Evolutionary conservation across 2,329 filamentous ascomycete species (phyloP), one percentile per base, ranked within the genome.

Genomic region (Alternaria gaisen): DNA sequence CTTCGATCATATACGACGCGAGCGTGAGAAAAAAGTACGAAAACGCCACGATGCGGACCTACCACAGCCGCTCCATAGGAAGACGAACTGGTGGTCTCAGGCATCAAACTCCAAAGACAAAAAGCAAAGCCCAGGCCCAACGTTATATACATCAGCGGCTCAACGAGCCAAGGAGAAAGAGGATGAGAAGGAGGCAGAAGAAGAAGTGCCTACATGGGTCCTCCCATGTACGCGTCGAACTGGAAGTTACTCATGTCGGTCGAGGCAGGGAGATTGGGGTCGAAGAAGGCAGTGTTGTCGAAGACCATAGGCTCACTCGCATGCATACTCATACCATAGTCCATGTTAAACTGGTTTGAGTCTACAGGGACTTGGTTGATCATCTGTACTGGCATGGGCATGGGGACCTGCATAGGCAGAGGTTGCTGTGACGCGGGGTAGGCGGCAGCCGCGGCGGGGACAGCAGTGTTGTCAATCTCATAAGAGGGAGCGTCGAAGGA

Each of bases 221-320:
- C n/a, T n/a, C 42, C 54, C 60, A 68, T 67, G 57, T 72, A 73
- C 36, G 72, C 70, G 38, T 74, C 73, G 60, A 76, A 76, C 46
- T 73, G 64, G 28, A 75, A 76, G 34, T 57, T 66, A 56, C 53
- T 65, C 47, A 62, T 56, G n/a, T 68, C 59, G 40, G 51, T 57
- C 2, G 61, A 18, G 11, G 52, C 42, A 26, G 56, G 44, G 11
- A 66, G 55, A 59, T 57, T 69, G 22, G 65, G 50, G 42, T 70
- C 60, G 40, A 72, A 70, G 28, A 71, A 73, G 20, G 64, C 56
- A 11, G 62, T 55, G 28, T 63, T 51, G 51, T 68, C 63, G 50
- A 65, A 65, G 38, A 71, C 64, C 53, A 71, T 63, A 16, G 58
- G 42, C 42, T 73, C 68, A 61, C 56, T 60, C 12, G 66, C 60